Evolutionary conservation across 495 filamentous ascomycete species (phyloP).

Genomic region (Lichenothelia convexa): DNA sequence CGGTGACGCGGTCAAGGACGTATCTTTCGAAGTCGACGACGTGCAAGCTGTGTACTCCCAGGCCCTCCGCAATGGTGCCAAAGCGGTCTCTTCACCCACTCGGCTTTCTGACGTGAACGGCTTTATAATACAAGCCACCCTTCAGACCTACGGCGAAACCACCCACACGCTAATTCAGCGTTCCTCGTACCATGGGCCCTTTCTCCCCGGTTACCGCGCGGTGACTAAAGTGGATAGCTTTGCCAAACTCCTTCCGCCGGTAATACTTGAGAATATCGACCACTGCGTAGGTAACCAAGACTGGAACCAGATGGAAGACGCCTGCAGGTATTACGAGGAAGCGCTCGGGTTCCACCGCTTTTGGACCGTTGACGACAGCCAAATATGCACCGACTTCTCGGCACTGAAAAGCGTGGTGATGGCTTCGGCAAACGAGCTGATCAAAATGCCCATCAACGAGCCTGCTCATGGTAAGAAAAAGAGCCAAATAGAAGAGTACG

Average conservation of each 20-base stretch:
- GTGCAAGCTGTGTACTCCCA: constrained; percentile 52
- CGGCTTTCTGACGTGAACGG: constrained; percentile 31
- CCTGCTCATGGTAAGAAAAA: constrained; percentile 70
- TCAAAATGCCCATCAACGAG: constrained; percentile 98
- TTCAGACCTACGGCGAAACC: constrained; percentile 80
- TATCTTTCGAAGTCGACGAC: constrained; percentile 69
- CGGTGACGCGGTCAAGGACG: constrained; percentile 76
- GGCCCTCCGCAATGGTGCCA: constrained; percentile 53
- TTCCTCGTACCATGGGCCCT: constrained; percentile 42
- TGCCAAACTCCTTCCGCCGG: constrained; percentile 31
- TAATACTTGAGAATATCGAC: constrained; percentile 58
- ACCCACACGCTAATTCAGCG: constrained; percentile 74
- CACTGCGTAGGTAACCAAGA: constrained; percentile 91
- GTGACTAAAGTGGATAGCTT: constrained; percentile 29
- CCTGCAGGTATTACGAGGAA: constrained; percentile 68
- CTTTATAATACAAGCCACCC: constrained; percentile 47
- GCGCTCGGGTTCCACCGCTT: constrained; percentile 86
- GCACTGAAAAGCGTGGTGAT: constrained; percentile 75
- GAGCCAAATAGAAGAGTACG: constrained; percentile 85
- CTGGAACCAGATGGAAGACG: constrained; percentile 70
- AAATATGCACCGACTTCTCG: constrained; percentile 78
- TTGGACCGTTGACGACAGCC: constrained; percentile 79
- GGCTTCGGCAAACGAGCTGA: constrained; percentile 58
- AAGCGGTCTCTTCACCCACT: constrained; percentile 38
- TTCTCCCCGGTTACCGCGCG: constrained; percentile 61